These are phyloP conservation scores for Kodamaea kakaduensis DNA, from an alignment of 805 yeast species.

Conservation along the genomic window DNA sequence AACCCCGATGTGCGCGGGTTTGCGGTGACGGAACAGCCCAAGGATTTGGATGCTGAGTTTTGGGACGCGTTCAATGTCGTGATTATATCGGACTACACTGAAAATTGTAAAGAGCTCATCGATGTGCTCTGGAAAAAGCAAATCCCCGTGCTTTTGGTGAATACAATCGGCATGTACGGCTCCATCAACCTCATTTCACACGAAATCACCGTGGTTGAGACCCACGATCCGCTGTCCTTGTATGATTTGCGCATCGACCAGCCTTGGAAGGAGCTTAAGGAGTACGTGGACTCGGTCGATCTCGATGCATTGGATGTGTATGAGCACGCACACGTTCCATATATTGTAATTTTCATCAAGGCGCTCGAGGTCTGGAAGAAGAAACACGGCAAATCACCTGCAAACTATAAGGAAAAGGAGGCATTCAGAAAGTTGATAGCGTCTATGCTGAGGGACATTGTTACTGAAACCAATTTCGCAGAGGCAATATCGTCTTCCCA, in stretches of 20 bases:
- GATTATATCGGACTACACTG: constrained; percentile 32
- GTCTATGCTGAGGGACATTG: constrained; percentile 41
- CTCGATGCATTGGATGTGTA: constrained; percentile 42
- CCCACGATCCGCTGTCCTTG: constrained; percentile 60
- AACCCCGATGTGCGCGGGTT: constrained; percentile 55
- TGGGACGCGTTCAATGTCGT: constrained; percentile 56
- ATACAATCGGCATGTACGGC: constrained; percentile 65
- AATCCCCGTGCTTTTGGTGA: constrained; percentile 53
- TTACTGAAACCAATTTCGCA: constrained; percentile 46
- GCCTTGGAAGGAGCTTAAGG: constrained; percentile 69
- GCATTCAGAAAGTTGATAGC: constrained; percentile 36
- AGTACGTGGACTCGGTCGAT: constrained; percentile 49
- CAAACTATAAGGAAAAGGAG: constrained; percentile 37
- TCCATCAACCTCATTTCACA: constrained; percentile 46
- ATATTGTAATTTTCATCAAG: constrained; percentile 55
- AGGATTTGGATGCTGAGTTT: constrained; percentile 16
- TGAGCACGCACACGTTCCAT: constrained; percentile 63
- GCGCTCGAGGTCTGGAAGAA: constrained; percentile 43
- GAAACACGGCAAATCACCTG: constrained; percentile 31
- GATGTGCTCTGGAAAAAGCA: constrained; percentile 37
- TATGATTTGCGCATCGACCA: constrained; percentile 63
- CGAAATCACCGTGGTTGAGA: constrained; percentile 67
- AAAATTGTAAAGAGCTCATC: constrained; percentile 25
- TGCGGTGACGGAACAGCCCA: constrained; percentile 15
- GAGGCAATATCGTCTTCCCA: constrained; percentile 36